A percentile compares a stretch with the other conserved stretches of the same genome.
Conservation (phyloP, 345 rosid genomes). For the Brassica incana region DNA sequence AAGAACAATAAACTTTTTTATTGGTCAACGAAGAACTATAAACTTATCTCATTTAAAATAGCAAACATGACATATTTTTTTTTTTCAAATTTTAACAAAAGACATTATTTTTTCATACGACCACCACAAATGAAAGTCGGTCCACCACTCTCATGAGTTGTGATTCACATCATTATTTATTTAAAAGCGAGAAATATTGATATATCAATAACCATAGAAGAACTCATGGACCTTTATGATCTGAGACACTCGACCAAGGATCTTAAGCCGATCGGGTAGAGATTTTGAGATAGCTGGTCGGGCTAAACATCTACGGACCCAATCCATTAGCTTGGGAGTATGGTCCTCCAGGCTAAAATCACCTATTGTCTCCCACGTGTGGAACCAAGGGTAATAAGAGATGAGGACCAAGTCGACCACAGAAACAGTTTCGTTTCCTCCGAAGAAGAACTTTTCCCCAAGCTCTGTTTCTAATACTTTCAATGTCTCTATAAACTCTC, state of each 20-base stretch:
- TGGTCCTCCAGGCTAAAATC: slow-evolving; percentile 31
- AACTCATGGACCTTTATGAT: slow-evolving; percentile 35
- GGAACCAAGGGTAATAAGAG: slow-evolving; percentile 44
- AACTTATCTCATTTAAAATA: background rate
- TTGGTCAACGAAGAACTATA: too few relatives aligned
- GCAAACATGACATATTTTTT: background rate
- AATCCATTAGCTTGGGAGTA: slow-evolving; percentile 34
- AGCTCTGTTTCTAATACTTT: slow-evolving; percentile 37
- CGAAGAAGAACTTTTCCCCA: slow-evolving; percentile 38
- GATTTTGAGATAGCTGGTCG: slow-evolving; percentile 36
- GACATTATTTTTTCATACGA: background rate
- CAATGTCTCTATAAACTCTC: slow-evolving; percentile 30
- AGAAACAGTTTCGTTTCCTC: slow-evolving; percentile 36
- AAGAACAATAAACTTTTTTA: background rate
- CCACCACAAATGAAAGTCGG: background rate
- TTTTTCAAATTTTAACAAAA: background rate
- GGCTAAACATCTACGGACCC: slow-evolving; percentile 33
- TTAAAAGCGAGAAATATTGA: background rate
- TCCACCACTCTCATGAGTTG: background rate
- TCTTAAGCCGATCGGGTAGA: slow-evolving; percentile 32
- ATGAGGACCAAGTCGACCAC: slow-evolving; percentile 38
- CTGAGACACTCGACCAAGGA: slow-evolving; percentile 34
- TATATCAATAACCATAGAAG: slow-evolving; percentile 36
- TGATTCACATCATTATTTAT: background rate
- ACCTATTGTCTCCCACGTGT: slow-evolving; percentile 35